Base-by-base conservation (phyloP, 106 monocot species). In the Posidonia australis region DNA sequence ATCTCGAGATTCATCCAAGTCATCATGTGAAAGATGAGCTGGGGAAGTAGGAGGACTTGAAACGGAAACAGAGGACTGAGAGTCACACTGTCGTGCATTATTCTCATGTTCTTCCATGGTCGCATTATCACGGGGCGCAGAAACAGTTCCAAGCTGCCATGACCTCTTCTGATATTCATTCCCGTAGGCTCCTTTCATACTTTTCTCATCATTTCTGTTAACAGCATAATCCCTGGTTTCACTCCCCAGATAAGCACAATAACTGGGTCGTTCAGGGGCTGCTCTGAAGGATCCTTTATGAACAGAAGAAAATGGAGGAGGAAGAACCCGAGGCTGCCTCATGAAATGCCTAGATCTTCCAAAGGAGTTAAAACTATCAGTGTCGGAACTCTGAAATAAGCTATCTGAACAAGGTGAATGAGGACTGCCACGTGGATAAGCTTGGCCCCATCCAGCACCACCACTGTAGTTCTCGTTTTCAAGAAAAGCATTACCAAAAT, bases 41-140 rank as follows among this genome's bases (percentile, higher is more conserved):
- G 94, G 94, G 22, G 90, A 86, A 63, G 71, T 69, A 64, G 94
- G 94, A 29, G 94, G 86, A 53, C 82, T 94, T 55, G 90, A 80
- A 70, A 90, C 79, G 52, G 90, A 90, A 67, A 90, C 75, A 31
- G 90, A 86, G 1, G 89, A 86, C 52, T 90, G 90, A 58, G 89
- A 90, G 21, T 25, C 66, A 65, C 66, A 74, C 22, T 58, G n/a
- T 42, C 44, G 68, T 36, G 68, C 70, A 51, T 84, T 90, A 31
- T 82, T 83, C 56, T 62, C 79, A 30, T 49, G 67, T 48, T 73
- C 67, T 16, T 76, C 76, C 24, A 46, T 55, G 22, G 67, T 55
- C 54, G 26, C 45, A 75, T 58, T 62, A n/a, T 55, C 66, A 54
- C 73, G 80, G 10, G 67, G 32, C 48, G 64, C 31, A 23, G 63